These are phyloP conservation scores for Filobasidium floriforme DNA, from an alignment of 768 basidiomycete genomes.

Conservation along the genomic window DNA sequence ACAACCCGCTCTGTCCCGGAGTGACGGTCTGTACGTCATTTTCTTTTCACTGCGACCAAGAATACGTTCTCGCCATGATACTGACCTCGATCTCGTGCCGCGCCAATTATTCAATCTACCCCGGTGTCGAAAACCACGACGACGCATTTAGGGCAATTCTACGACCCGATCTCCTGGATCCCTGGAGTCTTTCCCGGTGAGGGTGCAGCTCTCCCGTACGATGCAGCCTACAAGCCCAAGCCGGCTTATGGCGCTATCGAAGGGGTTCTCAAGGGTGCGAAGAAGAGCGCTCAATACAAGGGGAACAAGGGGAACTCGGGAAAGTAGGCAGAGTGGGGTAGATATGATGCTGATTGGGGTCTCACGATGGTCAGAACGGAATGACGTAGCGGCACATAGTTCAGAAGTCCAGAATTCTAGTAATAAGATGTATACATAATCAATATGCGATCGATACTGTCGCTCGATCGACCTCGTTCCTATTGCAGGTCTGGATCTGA, in stretches of 20 bases:
- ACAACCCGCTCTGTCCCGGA: conserved; percentile 31
- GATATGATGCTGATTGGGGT: too few relatives aligned
- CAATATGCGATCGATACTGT: too few relatives aligned
- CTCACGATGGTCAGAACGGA: too few relatives aligned
- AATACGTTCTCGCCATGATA: background rate
- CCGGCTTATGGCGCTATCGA: background rate
- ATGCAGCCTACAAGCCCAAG: background rate
- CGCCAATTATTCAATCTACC: too few relatives aligned
- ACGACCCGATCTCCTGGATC: conserved; percentile 30
- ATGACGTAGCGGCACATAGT: too few relatives aligned
- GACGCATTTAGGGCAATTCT: conserved; percentile 22
- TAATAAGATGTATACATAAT: too few relatives aligned
- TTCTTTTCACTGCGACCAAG: background rate
- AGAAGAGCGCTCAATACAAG: background rate
- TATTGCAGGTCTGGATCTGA: too few relatives aligned
- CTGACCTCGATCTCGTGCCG: too few relatives aligned
- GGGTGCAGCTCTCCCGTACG: background rate
- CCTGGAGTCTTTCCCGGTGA: conserved; percentile 34
- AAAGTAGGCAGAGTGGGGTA: too few relatives aligned
- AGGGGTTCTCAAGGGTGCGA: background rate
- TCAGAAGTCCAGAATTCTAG: too few relatives aligned
- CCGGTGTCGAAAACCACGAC: too few relatives aligned
- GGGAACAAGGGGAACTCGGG: background rate
- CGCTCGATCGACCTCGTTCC: too few relatives aligned
- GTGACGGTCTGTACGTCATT: conserved; percentile 30